phyloP scores from a whole-genome alignment of 805 yeast species.

The Wickerhamiella alocasiicola region DNA sequence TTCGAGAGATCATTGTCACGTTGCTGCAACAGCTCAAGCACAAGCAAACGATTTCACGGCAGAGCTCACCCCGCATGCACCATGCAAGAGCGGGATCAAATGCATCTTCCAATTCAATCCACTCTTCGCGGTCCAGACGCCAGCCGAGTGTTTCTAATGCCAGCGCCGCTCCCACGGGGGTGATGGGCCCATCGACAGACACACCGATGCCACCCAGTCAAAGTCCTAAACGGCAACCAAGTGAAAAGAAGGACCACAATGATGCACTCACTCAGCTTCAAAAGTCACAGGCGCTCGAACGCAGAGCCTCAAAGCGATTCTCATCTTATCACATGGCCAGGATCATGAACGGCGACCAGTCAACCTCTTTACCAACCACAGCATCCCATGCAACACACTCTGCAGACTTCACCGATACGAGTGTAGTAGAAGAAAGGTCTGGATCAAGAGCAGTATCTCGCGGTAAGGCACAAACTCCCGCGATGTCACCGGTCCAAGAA shows the following conservation, averaged over 20 bases:
- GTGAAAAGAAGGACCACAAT: constrained; percentile 10
- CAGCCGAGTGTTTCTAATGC: constrained; percentile 2
- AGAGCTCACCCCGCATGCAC: background rate
- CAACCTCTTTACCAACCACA: constrained; percentile 18
- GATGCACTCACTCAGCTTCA: constrained; percentile 63
- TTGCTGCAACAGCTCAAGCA: constrained; percentile 66
- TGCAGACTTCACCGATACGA: constrained; percentile 18
- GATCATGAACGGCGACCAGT: constrained; percentile 26
- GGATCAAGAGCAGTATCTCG: background rate
- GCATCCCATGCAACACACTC: constrained; percentile 15
- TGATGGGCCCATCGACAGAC: too few relatives aligned
- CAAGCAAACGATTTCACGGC: constrained; percentile 50
- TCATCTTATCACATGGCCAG: constrained; percentile 89
- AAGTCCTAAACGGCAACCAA: constrained; percentile 7
- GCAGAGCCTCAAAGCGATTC: constrained; percentile 87
- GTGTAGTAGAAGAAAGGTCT: constrained; percentile 12
- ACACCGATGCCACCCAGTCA: constrained; percentile 10
- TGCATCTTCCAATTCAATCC: constrained; percentile 3
- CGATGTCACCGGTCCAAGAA: background rate
- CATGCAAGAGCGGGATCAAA: constrained; percentile 5
- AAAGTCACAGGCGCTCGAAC: constrained; percentile 66
- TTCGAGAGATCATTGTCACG: constrained; percentile 73
- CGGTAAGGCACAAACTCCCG: background rate
- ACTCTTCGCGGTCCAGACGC: constrained; percentile 2
- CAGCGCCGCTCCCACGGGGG: constrained; percentile 7